Conservation (phyloP, 495 filamentous ascomycete species). For the Niebla homalea region DNA sequence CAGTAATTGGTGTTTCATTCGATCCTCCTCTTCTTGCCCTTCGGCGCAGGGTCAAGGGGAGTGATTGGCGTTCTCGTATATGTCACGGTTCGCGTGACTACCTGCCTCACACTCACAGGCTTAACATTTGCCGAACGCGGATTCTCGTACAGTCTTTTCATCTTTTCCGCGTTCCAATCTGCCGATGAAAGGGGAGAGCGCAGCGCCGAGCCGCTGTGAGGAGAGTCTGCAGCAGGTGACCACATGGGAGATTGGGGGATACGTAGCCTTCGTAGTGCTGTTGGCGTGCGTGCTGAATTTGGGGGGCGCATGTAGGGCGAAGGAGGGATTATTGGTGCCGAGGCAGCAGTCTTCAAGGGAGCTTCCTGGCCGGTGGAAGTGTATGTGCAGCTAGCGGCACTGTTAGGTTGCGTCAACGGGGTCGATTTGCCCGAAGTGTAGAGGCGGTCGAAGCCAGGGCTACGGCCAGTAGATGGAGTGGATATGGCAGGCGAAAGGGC, state of each 20-base stretch:
- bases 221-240: slow-evolving; percentile 18
- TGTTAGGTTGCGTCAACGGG: slow-evolving; percentile 29
- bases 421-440: slow-evolving; percentile 19
- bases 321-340: slow-evolving; percentile 25
- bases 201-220: slow-evolving; percentile 17
- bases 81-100: slow-evolving; percentile 37
- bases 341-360: slow-evolving; percentile 10
- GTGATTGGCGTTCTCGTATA: slow-evolving; percentile 17
- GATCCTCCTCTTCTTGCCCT: slow-evolving; percentile 16
- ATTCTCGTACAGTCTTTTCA: slow-evolving; percentile 22
- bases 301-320: slow-evolving; percentile 24
- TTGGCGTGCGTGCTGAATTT: slow-evolving; percentile 18
- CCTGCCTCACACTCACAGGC: slow-evolving; percentile 33
- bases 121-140: slow-evolving; percentile 17
- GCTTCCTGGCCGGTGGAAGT: slow-evolving; percentile 9
- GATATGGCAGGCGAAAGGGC: slow-evolving; percentile 54
- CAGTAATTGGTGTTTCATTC: slow-evolving; percentile 6
- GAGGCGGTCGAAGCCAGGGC: slow-evolving; percentile 24
- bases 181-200: slow-evolving; percentile 24
- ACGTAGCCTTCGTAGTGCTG: slow-evolving; percentile 26
- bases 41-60: slow-evolving; percentile 18
- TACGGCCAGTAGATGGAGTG: slow-evolving; percentile 26
- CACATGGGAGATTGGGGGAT: slow-evolving; percentile 26
- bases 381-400: slow-evolving; percentile 25
- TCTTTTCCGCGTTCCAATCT: slow-evolving; percentile 22